Evolutionary conservation across 352 stramenopile species (phyloP), one percentile per base, ranked within the genome.

Genomic region (Pythium oligandrum): DNA sequence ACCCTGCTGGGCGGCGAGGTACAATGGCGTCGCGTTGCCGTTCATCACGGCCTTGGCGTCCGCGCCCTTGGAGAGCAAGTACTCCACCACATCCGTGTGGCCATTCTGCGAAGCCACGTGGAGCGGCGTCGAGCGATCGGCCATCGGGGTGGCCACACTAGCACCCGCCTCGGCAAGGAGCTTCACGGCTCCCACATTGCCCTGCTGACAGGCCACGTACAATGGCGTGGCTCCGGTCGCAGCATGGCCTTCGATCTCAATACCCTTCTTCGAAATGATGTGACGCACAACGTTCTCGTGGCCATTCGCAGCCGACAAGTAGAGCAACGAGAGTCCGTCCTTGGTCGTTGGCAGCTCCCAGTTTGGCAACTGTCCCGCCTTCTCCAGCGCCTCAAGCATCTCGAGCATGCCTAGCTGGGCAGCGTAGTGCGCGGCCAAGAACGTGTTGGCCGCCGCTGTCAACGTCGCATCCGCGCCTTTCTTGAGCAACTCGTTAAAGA

Each of bases 31-130:
- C 31, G 88, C 81, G 1, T 70, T 75, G 9, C 81, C 75, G 2
- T 56, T 53, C 5, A 66, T 66, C 7, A 26, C 39, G 7, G 59
- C 53, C 47, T 64, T 81, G 0, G 75, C 70, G 58, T 78, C 66
- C 4, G 81, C 84, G 1, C 82, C 79, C 34, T 73, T 70, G 8
- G 59, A 48, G 4, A 92, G 59, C 12, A 94, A 59, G 33, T 85
- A 44, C 33, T 79, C 60, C 4, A 78, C 82, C 17, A 88, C 68
- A 12, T 63, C 64, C 4, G 71, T 51, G 55, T 88, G 73, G 17
- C 84, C 82, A 70, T 91, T 94, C 66, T 91, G 81, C 45, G 70
- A 80, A 9, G 79, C 81, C 31, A 90, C 69, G 50, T 92, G 88
- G 31, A 94, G 71, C 44, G 80, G 78, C 17, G 84, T 86, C 37